phyloP scores from a whole-genome alignment of 768 basidiomycete species.

The Macrolepiota fuliginosa region DNA sequence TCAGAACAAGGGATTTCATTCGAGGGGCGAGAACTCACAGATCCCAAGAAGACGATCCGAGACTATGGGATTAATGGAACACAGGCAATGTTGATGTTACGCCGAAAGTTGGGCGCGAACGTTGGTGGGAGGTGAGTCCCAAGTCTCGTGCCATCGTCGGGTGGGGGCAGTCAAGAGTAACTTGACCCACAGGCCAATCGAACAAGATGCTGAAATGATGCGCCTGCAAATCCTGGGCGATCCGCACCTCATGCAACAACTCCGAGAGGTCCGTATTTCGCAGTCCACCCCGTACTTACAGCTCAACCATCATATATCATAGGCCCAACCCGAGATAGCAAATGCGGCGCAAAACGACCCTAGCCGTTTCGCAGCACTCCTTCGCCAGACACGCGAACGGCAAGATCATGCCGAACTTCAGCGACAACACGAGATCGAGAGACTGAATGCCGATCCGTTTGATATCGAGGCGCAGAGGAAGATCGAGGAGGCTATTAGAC shows the following conservation, averaged over 20 bases:
- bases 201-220: conserved; percentile 89
- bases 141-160: not conserved
- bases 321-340: conserved; percentile 85
- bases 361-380: conserved; percentile 69
- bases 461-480: conserved; percentile 88
- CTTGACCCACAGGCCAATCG: conserved; percentile 47
- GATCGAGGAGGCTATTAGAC: conserved; percentile 92
- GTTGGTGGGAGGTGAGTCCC: conserved; percentile 38
- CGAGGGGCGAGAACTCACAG: conserved; percentile 62
- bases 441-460: conserved; percentile 85
- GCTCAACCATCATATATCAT: not conserved
- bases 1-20: conserved; percentile 72
- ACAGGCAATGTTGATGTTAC: conserved; percentile 64
- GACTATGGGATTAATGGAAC: conserved; percentile 55
- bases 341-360: conserved; percentile 68
- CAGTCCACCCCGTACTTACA: not conserved
- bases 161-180: not conserved
- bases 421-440: conserved; percentile 58
- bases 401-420: conserved; percentile 52
- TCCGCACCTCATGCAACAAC: conserved; percentile 71
- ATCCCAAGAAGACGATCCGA: conserved; percentile 66
- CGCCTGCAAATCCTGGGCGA: conserved; percentile 84
- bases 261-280: conserved; percentile 54
- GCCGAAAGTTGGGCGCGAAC: conserved; percentile 49
- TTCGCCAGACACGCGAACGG: conserved; percentile 58